Conservation (phyloP, 371 early-diverging fungal species). For the Mucor velutinosus region DNA sequence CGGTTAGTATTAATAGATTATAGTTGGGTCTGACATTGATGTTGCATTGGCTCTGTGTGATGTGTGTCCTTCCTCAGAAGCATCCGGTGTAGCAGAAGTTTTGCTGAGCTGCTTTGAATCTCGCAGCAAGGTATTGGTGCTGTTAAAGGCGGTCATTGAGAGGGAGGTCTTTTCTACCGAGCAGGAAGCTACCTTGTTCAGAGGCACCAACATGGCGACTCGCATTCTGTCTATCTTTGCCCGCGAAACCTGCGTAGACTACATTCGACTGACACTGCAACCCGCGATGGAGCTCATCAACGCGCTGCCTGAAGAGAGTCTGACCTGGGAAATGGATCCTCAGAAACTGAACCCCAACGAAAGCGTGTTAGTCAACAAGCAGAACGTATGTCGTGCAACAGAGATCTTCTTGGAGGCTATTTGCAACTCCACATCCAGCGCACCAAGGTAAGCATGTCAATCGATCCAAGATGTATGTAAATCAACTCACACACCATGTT, state of each 20-base stretch:
- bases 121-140: conserved; percentile 59
- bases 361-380: conserved; percentile 62
- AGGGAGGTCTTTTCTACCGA: conserved; percentile 76
- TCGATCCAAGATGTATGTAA: not conserved
- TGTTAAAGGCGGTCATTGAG: conserved; percentile 78
- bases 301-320: conserved; percentile 27
- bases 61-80: conserved; percentile 78
- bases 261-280: conserved; percentile 75
- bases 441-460: conserved; percentile 56
- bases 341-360: conserved; percentile 64
- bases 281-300: conserved; percentile 65
- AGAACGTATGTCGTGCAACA: conserved; percentile 75
- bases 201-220: conserved; percentile 88
- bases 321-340: conserved; percentile 81
- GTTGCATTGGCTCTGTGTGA: conserved; percentile 81
- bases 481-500: not conserved
- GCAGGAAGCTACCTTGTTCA: conserved; percentile 81
- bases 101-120: conserved; percentile 80
- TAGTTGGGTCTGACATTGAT: conserved; percentile 67
- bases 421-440: conserved; percentile 63
- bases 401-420: conserved; percentile 78
- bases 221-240: conserved; percentile 79
- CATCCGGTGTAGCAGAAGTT: conserved; percentile 75
- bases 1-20: conserved; percentile 24
- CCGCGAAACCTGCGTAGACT: conserved; percentile 73